Evolutionary conservation across 2,329 filamentous ascomycete species (phyloP).

Genomic region (Cytospora piceicola): DNA sequence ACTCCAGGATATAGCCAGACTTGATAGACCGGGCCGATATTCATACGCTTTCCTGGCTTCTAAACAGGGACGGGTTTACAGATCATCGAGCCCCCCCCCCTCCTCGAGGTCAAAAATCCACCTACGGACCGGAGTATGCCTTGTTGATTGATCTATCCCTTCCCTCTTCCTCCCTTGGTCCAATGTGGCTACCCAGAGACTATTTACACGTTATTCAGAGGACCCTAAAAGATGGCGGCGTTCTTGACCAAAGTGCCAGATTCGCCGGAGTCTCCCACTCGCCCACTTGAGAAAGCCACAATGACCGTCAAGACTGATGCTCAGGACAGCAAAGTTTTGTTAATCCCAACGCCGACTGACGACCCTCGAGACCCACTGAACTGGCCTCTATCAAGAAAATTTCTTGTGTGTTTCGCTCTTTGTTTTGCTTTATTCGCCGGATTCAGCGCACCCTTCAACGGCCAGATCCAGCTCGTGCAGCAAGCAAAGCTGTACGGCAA

Average conservation of each 20-base stretch:
- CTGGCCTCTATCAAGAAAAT: constrained; percentile 40
- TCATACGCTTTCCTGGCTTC: neutral
- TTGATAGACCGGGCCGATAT: neutral
- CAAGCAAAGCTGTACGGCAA: constrained; percentile 42
- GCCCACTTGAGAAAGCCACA: neutral
- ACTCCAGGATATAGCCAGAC: neutral
- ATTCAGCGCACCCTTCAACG: constrained; percentile 41
- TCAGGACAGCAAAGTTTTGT: constrained; percentile 38
- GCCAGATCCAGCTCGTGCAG: constrained; percentile 42
- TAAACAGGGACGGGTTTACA: neutral
- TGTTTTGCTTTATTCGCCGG: constrained; percentile 44
- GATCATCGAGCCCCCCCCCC: neutral
- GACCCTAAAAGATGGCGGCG: neutral
- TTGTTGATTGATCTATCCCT: neutral
- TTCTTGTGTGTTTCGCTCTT: constrained; percentile 39
- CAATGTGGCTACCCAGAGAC: neutral
- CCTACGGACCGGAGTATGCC: neutral
- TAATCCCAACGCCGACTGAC: constrained; percentile 44
- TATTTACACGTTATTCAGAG: neutral
- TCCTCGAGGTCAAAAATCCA: neutral
- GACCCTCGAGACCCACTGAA: constrained; percentile 42
- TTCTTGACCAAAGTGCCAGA: neutral
- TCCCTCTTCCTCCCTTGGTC: neutral
- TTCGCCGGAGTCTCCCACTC: neutral
- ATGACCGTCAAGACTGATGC: neutral